phyloP scores from a whole-genome alignment of 208 protist genomes.

The Wallacemonas rigidus region DNA sequence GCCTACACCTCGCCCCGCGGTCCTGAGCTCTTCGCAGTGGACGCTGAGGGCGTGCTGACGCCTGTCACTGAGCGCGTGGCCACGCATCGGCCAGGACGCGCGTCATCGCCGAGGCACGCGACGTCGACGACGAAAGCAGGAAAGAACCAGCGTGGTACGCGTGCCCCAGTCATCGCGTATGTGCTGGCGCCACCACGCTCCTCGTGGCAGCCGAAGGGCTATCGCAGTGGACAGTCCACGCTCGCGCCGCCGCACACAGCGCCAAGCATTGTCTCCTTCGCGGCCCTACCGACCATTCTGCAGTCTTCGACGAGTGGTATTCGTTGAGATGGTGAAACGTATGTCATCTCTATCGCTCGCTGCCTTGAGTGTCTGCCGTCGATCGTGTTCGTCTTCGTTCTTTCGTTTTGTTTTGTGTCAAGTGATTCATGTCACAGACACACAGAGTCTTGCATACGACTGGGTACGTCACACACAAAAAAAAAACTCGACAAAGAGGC shows the following conservation, averaged over 20 bases:
- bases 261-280: neutral
- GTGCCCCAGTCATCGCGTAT: slow-evolving; percentile 5
- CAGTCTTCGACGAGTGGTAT: neutral
- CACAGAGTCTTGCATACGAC: too few relatives aligned
- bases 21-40: neutral
- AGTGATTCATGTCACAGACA: too few relatives aligned
- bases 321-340: neutral
- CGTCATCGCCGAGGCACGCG: too few relatives aligned
- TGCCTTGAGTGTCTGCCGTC: too few relatives aligned
- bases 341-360: too few relatives aligned
- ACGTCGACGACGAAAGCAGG: too few relatives aligned
- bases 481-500: too few relatives aligned
- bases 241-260: neutral
- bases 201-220: neutral
- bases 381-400: too few relatives aligned
- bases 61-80: neutral
- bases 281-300: neutral
- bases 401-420: too few relatives aligned
- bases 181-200: slow-evolving; percentile 6
- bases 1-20: neutral
- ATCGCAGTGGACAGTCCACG: slow-evolving; percentile 7
- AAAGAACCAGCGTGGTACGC: neutral
- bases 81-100: too few relatives aligned
- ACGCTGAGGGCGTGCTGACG: neutral
- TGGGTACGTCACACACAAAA: too few relatives aligned